Evolutionary conservation across 208 protist genomes (phyloP).

Genomic region (Crithidia expoeki): DNA sequence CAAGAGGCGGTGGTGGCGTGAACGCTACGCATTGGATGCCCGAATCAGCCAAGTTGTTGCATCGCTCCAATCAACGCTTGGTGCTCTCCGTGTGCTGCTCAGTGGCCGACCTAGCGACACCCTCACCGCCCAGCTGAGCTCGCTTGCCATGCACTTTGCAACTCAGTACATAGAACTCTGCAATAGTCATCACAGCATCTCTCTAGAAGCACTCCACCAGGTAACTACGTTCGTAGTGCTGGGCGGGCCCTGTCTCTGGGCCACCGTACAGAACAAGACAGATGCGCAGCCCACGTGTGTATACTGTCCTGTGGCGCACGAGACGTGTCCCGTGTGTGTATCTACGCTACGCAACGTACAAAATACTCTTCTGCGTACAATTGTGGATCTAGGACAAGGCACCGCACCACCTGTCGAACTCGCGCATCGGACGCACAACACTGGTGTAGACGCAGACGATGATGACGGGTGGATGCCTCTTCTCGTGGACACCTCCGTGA

Average conservation of each 20-base stretch:
- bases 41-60: slow-evolving; percentile 28
- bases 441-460: not conserved
- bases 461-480: slow-evolving; percentile 22
- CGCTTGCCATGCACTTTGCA: no score
- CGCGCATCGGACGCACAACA: not conserved
- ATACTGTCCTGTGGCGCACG: not conserved
- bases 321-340: not conserved
- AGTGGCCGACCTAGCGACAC: slow-evolving; percentile 36
- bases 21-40: slow-evolving; percentile 33
- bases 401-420: not conserved
- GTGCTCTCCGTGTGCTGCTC: slow-evolving; percentile 37
- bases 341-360: slow-evolving; percentile 6
- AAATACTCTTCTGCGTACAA: slow-evolving; percentile 6
- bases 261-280: not conserved
- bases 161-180: slow-evolving; percentile 16
- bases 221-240: slow-evolving; percentile 12
- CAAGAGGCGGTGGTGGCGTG: slow-evolving; percentile 41
- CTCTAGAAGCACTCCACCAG: slow-evolving; percentile 3
- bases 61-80: slow-evolving; percentile 39
- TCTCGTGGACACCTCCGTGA: slow-evolving; percentile 27
- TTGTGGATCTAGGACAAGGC: slow-evolving; percentile 23
- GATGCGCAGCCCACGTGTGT: slow-evolving; percentile 17
- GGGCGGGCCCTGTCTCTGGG: slow-evolving; percentile 21
- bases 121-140: no score
- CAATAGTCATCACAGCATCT: not conserved